phyloP scores from a whole-genome alignment of 2,329 filamentous ascomycete genomes.

The Aspergillus neoniger region DNA sequence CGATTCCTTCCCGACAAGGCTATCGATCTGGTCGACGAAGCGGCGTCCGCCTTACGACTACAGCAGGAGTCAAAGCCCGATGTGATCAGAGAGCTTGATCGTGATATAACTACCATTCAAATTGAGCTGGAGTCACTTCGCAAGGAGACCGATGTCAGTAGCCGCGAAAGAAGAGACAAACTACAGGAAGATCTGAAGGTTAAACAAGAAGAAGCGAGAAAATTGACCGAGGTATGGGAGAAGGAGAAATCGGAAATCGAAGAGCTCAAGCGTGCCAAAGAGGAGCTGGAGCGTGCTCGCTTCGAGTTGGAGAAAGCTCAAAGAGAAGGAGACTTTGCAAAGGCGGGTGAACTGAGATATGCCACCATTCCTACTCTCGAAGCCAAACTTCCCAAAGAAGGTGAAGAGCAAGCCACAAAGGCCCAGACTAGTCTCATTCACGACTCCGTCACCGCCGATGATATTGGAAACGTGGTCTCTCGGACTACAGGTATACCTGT shows the following conservation, averaged over 20 bases:
- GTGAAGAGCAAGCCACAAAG: conserved; percentile 49
- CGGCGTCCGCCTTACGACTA: conserved; percentile 81
- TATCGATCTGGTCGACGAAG: conserved; percentile 95
- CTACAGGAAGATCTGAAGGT: conserved; percentile 74
- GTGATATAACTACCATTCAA: conserved; percentile 95
- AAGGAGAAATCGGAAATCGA: conserved; percentile 85
- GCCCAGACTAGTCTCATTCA: conserved; percentile 69
- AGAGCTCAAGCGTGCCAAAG: conserved; percentile 80
- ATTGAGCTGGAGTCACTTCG: conserved; percentile 93
- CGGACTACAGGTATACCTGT: conserved; percentile 91
- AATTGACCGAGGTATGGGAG: conserved; percentile 82
- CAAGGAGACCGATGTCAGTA: conserved; percentile 90
- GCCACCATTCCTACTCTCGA: conserved; percentile 82
- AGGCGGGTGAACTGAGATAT: conserved; percentile 88
- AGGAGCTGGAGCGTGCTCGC: conserved; percentile 81
- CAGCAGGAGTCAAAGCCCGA: conserved; percentile 98
- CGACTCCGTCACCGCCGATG: conserved; percentile 91
- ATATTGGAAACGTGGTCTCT: conserved; percentile 90
- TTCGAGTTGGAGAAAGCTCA: conserved; percentile 86
- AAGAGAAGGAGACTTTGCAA: conserved; percentile 81
- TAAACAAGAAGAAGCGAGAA: conserved; percentile 74
- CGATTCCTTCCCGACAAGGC: conserved; percentile 95
- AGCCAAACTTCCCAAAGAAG: conserved; percentile 75
- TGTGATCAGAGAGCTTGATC: conserved; percentile 86
- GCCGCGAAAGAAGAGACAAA: conserved; percentile 82